A percentile compares a stretch with the other conserved stretches of the same genome.
phyloP scores from a whole-genome alignment of 371 early-diverging fungal genomes.

The Mortierella sp. region DNA sequence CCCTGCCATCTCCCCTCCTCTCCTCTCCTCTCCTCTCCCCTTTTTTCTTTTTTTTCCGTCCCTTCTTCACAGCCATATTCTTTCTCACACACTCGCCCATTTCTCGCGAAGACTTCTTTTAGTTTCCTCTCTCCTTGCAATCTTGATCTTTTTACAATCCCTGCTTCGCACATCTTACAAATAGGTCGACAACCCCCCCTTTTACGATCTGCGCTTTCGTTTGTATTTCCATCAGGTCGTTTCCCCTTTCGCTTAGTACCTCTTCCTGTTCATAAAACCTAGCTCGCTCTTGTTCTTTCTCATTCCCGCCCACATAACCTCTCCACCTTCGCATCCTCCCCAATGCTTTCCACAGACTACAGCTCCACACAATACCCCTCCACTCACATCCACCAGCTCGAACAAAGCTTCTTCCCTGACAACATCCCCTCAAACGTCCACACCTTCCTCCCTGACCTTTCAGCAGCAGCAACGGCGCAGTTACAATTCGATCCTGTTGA shows the following conservation, averaged over 20 bases:
- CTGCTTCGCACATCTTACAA: slow-evolving; percentile 1
- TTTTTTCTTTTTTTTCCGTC: background rate
- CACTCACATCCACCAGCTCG: background rate
- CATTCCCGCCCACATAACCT: background rate
- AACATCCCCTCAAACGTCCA: background rate
- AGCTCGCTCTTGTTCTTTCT: background rate
- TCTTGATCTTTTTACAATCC: background rate
- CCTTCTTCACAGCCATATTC: background rate
- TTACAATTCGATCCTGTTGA: background rate
- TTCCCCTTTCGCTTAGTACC: background rate
- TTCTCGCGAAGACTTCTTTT: too few species aligned
- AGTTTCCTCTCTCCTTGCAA: background rate
- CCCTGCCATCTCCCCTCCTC: background rate
- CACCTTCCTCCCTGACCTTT: background rate
- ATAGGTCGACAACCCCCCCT: background rate
- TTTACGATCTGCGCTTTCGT: background rate
- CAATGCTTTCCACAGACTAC: background rate
- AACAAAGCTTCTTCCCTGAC: background rate
- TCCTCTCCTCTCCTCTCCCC: too few species aligned
- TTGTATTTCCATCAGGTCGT: background rate
- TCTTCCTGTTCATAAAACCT: background rate
- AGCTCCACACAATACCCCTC: background rate
- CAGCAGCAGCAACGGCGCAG: background rate
- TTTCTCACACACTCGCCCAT: background rate
- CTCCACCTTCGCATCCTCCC: background rate